Evolutionary conservation across 164 flowering plant genomes (phyloP).

Genomic region (Piper longum): DNA sequence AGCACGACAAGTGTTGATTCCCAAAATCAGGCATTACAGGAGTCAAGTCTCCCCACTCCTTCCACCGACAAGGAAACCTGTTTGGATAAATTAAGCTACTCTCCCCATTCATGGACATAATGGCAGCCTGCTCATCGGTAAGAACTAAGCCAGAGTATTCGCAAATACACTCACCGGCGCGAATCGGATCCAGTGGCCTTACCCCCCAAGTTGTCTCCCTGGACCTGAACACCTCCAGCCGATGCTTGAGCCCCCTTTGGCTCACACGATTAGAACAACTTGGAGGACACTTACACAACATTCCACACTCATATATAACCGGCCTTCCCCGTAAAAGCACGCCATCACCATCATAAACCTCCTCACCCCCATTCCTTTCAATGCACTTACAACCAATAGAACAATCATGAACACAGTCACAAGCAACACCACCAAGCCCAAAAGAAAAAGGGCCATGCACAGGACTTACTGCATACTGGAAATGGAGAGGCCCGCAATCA

Average conservation of each 20-base stretch:
- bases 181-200: constrained; percentile 62
- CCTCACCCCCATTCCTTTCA: constrained; percentile 65
- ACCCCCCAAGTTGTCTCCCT: constrained; percentile 80
- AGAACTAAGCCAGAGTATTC: constrained; percentile 66
- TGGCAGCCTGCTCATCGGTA: constrained; percentile 44
- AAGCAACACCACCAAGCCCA: constrained; percentile 27
- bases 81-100: constrained; percentile 49
- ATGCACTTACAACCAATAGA: constrained; percentile 44
- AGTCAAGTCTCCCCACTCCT: constrained; percentile 85
- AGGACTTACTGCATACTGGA: constrained; percentile 41
- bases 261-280: constrained; percentile 55
- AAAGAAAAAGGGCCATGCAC: constrained; percentile 38
- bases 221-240: constrained; percentile 65
- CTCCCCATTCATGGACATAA: constrained; percentile 77
- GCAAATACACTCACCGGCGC: constrained; percentile 68
- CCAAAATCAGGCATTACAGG: constrained; percentile 35
- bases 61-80: constrained; percentile 55
- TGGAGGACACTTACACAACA: constrained; percentile 52
- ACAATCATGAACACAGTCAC: constrained; percentile 52
- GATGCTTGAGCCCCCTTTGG: constrained; percentile 45
- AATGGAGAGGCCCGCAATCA: constrained; percentile 44
- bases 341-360: constrained; percentile 62
- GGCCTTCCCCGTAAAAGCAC: constrained; percentile 70
- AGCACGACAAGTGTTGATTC: constrained; percentile 35
- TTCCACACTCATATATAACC: constrained; percentile 72